Evolutionary conservation across 768 basidiomycete genomes (phyloP), one percentile per base, ranked within the genome.

Genomic region (Xerocomus brunneocitrinus): DNA sequence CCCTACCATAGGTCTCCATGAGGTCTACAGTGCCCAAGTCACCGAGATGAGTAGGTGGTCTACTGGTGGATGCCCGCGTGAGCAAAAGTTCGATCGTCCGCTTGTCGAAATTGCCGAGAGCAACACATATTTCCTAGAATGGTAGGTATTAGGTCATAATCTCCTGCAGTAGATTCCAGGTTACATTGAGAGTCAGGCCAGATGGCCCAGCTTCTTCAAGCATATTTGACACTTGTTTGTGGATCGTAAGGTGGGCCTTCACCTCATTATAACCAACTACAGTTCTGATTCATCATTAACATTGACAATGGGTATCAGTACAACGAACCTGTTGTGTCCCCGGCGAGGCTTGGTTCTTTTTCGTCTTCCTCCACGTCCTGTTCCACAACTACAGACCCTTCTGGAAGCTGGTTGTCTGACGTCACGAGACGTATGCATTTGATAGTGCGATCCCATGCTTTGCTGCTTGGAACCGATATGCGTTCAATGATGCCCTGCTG

Each of bases 61-160:
- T 75, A 54, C 65, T 75, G 62, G 78, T 84, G 58, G 84, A 84
- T 22, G 87, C 81, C 41, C 87, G 81, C 14, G 78, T 76, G 31
- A 94, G 77, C 25, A 91, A 71, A n/a, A 91, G 77, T 65, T 95
- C 93, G 46, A 94, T 76, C 1, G 87, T 91, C 27, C 93, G 84
- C 63, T 80, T 81, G 67, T 94, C 89, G 55, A 93, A 87, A 56
- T 82, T 75, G 58, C 81, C 79, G 19, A 93, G 74, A 30, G 80
- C 74, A 12, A 62, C 58, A 40, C 84, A 81, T 10, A 89, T 70
- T 64, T 88, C 85, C 89, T 91, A 52, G 12, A 57, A 16, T 8
- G 53, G 48, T 52, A 34, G 3, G 19, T 22, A 53, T 65, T 41
- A 55, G 55, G 45, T 16, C 45, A 45, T 35, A 10, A 30, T 42